Percentiles rank a stretch among this genome's conserved stretches.
phyloP scores from a whole-genome alignment of 2,329 filamentous ascomycete genomes.

The Beauveria asiatica region DNA sequence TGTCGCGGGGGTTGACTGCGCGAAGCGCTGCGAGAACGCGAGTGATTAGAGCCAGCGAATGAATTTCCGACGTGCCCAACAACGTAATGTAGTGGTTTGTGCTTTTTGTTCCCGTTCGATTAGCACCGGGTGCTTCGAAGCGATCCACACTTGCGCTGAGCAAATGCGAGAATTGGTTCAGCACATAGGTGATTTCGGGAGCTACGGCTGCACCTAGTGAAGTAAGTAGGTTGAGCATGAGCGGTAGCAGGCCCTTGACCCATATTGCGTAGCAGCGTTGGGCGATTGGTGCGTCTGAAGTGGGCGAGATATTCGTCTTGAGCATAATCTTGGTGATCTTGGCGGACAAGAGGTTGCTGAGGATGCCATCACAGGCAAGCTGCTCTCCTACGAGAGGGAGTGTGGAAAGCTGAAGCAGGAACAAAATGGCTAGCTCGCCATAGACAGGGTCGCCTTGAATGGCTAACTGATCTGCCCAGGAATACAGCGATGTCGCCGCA shows the following conservation, averaged over 20 bases:
- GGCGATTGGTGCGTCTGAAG: conserved; percentile 59
- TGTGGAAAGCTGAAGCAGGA: conserved; percentile 79
- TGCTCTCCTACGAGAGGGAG: conserved; percentile 78
- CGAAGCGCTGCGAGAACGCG: conserved; percentile 62
- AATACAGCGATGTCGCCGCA: conserved; percentile 79
- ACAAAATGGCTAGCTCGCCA: conserved; percentile 82
- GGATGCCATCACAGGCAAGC: conserved; percentile 76
- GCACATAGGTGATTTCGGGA: conserved; percentile 73
- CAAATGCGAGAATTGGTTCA: conserved; percentile 82
- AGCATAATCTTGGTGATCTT: conserved; percentile 73
- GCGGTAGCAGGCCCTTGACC: conserved; percentile 76
- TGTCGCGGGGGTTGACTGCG: conserved; percentile 58
- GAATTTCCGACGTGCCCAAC: conserved; percentile 64
- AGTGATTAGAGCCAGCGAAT: conserved; percentile 68
- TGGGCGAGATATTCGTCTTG: conserved; percentile 62
- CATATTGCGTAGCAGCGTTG: conserved; percentile 82
- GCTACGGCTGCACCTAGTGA: conserved; percentile 75
- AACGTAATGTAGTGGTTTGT: conserved; percentile 62
- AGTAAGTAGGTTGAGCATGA: conserved; percentile 80
- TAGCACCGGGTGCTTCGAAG: conserved; percentile 54
- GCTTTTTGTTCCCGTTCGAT: conserved; percentile 40
- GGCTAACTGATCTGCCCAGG: conserved; percentile 81
- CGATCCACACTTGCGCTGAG: conserved; percentile 63
- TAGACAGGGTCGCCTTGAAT: conserved; percentile 79
- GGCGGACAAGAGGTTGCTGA: conserved; percentile 70